Conservation (phyloP, 768 basidiomycete species). For the Atractiella rhizophila region DNA sequence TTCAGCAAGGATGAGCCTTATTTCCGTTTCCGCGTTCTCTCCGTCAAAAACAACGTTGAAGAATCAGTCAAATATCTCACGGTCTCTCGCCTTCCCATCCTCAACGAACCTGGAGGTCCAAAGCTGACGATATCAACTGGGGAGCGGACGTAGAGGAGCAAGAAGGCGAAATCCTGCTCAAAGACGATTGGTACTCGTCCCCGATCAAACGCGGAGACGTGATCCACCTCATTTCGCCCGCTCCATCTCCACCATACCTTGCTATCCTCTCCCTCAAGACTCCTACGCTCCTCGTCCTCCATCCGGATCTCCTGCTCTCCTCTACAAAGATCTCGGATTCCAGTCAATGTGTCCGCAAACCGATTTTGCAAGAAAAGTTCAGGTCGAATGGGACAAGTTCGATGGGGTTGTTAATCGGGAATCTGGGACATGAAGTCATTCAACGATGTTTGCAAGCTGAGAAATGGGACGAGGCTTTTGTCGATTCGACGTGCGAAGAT, state of each 20-base stretch:
- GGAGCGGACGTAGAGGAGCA: not conserved
- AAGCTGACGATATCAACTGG: not conserved
- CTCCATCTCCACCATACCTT: too few relatives aligned
- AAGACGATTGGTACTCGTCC: too few relatives aligned
- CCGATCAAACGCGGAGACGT: not conserved
- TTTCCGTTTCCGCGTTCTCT: too few relatives aligned
- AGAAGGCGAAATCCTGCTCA: not conserved
- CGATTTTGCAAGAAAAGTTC: slow-evolving; percentile 38
- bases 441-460: slow-evolving; percentile 39
- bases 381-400: slow-evolving; percentile 31
- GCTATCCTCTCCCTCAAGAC: too few relatives aligned
- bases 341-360: slow-evolving; percentile 57
- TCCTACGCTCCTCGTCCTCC: slow-evolving; percentile 55
- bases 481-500: slow-evolving; percentile 14
- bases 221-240: slow-evolving; percentile 36
- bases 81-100: too few relatives aligned
- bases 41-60: too few relatives aligned
- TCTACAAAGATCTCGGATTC: slow-evolving; percentile 68
- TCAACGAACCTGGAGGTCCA: not conserved
- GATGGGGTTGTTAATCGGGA: slow-evolving; percentile 46
- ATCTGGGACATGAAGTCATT: slow-evolving; percentile 73
- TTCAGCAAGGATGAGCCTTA: too few relatives aligned
- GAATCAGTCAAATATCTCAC: too few relatives aligned
- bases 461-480: slow-evolving; percentile 15
- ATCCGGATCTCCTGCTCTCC: slow-evolving; percentile 77